Conservation (phyloP, 768 basidiomycete species). For the Suillus brevipes region DNA sequence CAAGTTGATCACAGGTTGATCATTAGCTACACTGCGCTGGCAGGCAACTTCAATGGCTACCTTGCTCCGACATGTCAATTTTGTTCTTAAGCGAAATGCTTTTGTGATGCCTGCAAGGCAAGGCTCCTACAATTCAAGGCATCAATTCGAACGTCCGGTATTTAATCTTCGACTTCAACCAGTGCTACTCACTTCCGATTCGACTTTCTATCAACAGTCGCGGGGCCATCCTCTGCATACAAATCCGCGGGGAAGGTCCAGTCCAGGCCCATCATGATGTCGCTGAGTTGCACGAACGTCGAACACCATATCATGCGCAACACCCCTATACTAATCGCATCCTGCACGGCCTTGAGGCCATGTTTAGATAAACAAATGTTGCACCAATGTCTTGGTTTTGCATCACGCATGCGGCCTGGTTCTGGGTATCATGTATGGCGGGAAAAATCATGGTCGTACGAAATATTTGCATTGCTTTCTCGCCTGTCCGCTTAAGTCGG, state of each 20-base stretch:
- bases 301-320: neutral
- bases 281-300: neutral
- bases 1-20: neutral
- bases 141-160: neutral
- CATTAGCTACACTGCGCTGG: neutral
- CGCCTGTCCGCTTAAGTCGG: neutral
- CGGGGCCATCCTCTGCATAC: too few relatives aligned
- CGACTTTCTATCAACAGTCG: constrained; percentile 1
- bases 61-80: neutral
- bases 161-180: neutral
- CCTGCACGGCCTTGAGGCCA: neutral
- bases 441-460: neutral
- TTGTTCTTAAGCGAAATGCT: neutral
- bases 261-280: neutral
- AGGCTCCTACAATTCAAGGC: neutral
- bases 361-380: neutral
- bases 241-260: neutral
- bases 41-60: neutral
- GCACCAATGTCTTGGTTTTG: neutral
- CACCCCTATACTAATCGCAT: neutral
- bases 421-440: neutral
- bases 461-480: neutral
- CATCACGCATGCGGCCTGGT: neutral
- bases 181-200: neutral
- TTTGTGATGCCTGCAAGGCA: neutral